Evolutionary conservation across 1,284 basidiomycete genomes (phyloP).

Genomic region (Ganoderma lucidum): DNA sequence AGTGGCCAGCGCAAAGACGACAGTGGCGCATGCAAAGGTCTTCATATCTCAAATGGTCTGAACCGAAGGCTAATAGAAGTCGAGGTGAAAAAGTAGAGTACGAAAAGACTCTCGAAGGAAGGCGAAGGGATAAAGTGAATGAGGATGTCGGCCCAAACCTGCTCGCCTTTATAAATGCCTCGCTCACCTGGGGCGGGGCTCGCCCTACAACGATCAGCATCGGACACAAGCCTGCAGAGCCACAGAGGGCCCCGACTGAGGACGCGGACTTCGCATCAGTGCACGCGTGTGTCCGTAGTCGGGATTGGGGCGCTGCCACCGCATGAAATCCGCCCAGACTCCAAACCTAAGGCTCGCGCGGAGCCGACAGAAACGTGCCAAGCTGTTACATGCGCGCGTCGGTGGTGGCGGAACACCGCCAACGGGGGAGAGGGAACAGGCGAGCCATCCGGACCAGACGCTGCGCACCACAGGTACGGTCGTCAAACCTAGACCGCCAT

Average conservation of each 20-base stretch:
- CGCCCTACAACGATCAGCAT: not conserved
- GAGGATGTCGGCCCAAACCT: not conserved
- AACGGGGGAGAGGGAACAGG: not conserved
- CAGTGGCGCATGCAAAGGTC: slow-evolving; percentile 15
- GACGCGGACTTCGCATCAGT: not conserved
- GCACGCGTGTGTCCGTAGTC: slow-evolving; percentile 2
- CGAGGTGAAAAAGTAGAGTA: not conserved
- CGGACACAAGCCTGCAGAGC: not conserved
- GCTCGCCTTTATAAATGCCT: slow-evolving; percentile 9
- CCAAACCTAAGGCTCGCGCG: not conserved
- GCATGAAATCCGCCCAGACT: not conserved
- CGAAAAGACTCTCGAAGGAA: not conserved
- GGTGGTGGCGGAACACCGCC: not conserved
- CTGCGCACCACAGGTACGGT: slow-evolving; percentile 3
- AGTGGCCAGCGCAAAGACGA: slow-evolving; percentile 16
- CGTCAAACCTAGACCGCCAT: not conserved
- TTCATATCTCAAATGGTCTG: slow-evolving; percentile 11
- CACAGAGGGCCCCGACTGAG: not conserved
- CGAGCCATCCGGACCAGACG: not conserved
- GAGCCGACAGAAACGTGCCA: not conserved
- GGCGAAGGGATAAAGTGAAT: not conserved
- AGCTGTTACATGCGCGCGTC: not conserved
- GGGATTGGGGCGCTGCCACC: not conserved
- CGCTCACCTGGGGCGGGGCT: not conserved
- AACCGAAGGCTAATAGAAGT: not conserved